phyloP scores from a whole-genome alignment of 495 filamentous ascomycete genomes.

The Ascodesmis nigricans region DNA sequence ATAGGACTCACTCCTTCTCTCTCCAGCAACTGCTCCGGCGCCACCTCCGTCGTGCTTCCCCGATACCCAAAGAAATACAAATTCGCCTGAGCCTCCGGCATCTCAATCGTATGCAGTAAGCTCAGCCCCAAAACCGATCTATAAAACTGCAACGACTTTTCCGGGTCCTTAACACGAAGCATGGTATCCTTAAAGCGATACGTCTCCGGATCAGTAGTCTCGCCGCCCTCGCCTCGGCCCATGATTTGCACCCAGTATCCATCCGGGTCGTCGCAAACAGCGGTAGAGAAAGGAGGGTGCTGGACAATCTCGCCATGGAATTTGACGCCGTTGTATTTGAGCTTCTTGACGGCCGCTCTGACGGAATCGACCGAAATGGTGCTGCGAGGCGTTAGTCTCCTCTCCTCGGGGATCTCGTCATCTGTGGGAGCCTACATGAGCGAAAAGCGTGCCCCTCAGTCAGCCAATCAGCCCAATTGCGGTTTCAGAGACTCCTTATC shows the following conservation, averaged over 20 bases:
- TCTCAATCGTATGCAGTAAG: slow-evolving; percentile 49
- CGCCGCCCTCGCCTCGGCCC: slow-evolving; percentile 31
- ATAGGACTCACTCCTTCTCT: slow-evolving; percentile 36
- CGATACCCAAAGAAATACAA: slow-evolving; percentile 81
- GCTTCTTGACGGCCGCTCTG: slow-evolving; percentile 62
- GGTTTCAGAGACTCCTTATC: slow-evolving; percentile 8
- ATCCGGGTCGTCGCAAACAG: too few relatives aligned
- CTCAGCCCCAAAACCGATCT: slow-evolving; percentile 76
- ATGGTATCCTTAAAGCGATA: slow-evolving; percentile 52
- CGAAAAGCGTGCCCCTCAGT: slow-evolving; percentile 2
- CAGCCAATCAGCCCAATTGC: slow-evolving; percentile 5
- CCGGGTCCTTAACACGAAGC: slow-evolving; percentile 79
- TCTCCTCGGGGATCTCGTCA: too few relatives aligned
- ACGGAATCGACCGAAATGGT: slow-evolving; percentile 84
- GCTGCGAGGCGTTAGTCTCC: too few relatives aligned
- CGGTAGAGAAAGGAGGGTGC: too few relatives aligned
- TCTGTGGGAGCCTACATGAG: too few relatives aligned
- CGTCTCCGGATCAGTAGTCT: slow-evolving; percentile 19
- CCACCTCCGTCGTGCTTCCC: slow-evolving; percentile 16
- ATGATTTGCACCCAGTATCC: slow-evolving; percentile 33
- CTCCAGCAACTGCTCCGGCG: slow-evolving; percentile 33
- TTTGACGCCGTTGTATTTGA: slow-evolving; percentile 71
- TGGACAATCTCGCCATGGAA: too few relatives aligned
- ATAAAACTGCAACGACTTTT: slow-evolving; percentile 74
- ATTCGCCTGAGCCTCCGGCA: slow-evolving; percentile 50